Evolutionary conservation across 202 grass and related monocot genomes (phyloP).

Genomic region (Elaeis oleifera): DNA sequence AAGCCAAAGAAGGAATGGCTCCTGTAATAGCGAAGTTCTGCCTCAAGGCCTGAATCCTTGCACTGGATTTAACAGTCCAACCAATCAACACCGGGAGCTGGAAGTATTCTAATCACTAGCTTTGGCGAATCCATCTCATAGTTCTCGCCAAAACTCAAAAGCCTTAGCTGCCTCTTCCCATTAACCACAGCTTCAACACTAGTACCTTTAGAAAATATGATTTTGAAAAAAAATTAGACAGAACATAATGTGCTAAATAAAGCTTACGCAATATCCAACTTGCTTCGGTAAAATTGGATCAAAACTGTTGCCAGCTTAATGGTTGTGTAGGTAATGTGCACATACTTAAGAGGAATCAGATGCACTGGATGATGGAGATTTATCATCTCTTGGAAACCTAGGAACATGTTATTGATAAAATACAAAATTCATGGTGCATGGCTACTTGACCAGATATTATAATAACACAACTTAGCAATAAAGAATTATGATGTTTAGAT

Average conservation of each 20-base stretch:
- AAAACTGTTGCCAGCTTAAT: too few species aligned
- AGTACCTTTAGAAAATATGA: constrained; percentile 27
- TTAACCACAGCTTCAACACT: constrained; percentile 61
- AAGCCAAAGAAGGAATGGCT: constrained; percentile 54
- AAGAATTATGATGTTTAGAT: constrained; percentile 3
- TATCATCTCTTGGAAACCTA: too few species aligned
- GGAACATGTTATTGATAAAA: too few species aligned
- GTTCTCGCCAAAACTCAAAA: constrained; percentile 36
- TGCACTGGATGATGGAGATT: too few species aligned
- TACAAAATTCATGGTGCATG: too few species aligned
- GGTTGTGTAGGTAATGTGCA: too few species aligned
- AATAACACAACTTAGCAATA: background rate
- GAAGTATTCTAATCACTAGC: constrained; percentile 60
- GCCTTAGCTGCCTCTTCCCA: constrained; percentile 45
- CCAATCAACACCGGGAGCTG: constrained; percentile 43
- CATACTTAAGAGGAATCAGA: too few species aligned
- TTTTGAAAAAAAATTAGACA: too few species aligned
- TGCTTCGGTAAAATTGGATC: too few species aligned
- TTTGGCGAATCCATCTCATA: constrained; percentile 70
- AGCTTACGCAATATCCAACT: too few species aligned
- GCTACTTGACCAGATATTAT: too few species aligned
- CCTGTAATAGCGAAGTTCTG: constrained; percentile 44
- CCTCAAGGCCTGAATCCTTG: constrained; percentile 51
- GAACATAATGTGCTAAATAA: too few species aligned
- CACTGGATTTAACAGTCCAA: constrained; percentile 47